Evolutionary conservation across 495 filamentous ascomycete genomes (phyloP), one percentile per base, ranked within the genome.

Genomic region (Aspergillus mulundensis): DNA sequence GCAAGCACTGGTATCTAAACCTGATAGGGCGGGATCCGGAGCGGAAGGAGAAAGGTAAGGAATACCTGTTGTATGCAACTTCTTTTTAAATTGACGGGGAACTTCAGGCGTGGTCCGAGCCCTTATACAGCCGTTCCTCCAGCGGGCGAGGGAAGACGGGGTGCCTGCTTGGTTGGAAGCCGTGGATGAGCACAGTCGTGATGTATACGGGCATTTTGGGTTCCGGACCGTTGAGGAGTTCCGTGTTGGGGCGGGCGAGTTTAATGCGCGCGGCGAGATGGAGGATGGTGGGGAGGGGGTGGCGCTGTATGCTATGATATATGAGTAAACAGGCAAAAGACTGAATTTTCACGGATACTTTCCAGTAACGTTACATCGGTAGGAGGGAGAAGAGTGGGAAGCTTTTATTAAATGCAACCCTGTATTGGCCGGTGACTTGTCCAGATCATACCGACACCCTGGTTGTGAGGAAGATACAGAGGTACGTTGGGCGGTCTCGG

Each of bases 61-160:
- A n/a, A n/a, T n/a, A n/a, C n/a, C n/a, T n/a, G n/a, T n/a, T n/a
- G n/a, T n/a, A n/a, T n/a, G n/a, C n/a, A n/a, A n/a, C n/a, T n/a
- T n/a, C n/a, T n/a, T n/a, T n/a, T n/a, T n/a, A n/a, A n/a, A n/a
- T n/a, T n/a, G n/a, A n/a, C n/a, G n/a, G n/a, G n/a, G n/a, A n/a
- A n/a, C n/a, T n/a, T n/a, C n/a, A 56, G 58, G 58, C 7, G 53
- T 61, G 7, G 25, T 61, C 2, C 58, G 58, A 15, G 58, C 58
- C 39, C 23, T 61, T 10, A 24, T 61, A 3, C 53, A 61, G 3
- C 58, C 58, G 12, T 61, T 56, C n/a, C 23, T 61, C 20, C 16
- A 36, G 1, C 48, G 44, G 25, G 58, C 58, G 19, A 16, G 23
- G 1, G 36, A 56, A 18, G 38, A 61, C 30, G 43, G 48, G 1